Conservation (phyloP, 2,329 filamentous ascomycete species). For the Didymella sp. region DNA sequence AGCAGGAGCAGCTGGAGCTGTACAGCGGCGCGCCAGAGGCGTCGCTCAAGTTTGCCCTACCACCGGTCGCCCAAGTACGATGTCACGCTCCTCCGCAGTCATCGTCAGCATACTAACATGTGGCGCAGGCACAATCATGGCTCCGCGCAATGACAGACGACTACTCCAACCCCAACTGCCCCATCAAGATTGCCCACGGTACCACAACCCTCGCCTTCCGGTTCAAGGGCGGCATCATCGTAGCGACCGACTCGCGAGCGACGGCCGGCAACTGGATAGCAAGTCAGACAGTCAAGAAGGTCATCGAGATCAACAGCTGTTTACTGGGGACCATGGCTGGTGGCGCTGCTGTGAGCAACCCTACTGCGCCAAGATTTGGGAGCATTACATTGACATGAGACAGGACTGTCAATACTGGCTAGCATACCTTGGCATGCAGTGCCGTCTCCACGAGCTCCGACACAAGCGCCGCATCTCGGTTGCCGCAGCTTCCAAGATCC, state of each 20-base stretch:
- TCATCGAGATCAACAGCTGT: conserved; percentile 96
- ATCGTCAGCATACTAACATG: conserved; percentile 3
- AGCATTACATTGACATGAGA: conserved; percentile 24
- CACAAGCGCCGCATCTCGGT: conserved; percentile 99
- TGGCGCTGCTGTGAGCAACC: conserved; percentile 77
- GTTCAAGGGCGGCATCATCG: conserved; percentile 98
- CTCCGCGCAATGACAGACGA: conserved; percentile 97
- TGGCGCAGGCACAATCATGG: conserved; percentile 82
- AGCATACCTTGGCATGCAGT: conserved; percentile 98
- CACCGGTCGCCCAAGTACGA: conserved; percentile 85
- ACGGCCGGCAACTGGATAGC: conserved; percentile 99
- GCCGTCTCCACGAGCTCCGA: conserved; percentile 96
- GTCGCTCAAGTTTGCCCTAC: conserved; percentile 93
- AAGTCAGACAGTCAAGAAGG: conserved; percentile 99
- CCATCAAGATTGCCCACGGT: conserved; percentile 99
- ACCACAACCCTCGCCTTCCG: conserved; percentile 97
- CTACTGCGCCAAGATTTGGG: neutral
- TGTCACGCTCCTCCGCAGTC: neutral
- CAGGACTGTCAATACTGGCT: conserved; percentile 99
- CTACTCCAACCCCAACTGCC: conserved; percentile 93
- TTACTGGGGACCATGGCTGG: conserved; percentile 98
- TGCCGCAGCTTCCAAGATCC: conserved; percentile 95
- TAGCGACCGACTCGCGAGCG: conserved; percentile 95
- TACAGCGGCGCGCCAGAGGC: conserved; percentile 73
- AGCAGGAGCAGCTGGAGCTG: conserved; percentile 77